Evolutionary conservation across 352 stramenopile genomes (phyloP).

Genomic region (Globisporangium paddicum): DNA sequence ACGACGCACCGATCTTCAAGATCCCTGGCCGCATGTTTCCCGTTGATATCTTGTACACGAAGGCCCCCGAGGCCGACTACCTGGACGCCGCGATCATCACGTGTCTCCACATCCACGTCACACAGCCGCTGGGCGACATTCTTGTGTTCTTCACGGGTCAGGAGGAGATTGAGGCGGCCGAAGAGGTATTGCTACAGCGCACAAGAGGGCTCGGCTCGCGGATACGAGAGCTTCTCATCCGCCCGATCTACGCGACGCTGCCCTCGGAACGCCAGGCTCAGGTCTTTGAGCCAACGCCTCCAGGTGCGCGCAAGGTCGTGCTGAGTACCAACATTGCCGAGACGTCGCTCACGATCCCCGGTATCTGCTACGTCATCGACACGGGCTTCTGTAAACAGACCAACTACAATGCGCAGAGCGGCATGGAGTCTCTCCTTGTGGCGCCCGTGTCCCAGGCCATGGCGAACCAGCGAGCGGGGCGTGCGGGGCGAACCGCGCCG

Average conservation of each 20-base stretch:
- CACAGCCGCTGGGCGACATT: slow-evolving; percentile 96
- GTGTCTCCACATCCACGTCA: slow-evolving; percentile 98
- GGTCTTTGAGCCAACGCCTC: slow-evolving; percentile 98
- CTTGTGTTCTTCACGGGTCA: slow-evolving; percentile 99
- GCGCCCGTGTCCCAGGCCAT: slow-evolving; percentile 97
- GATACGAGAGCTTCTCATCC: slow-evolving; percentile 98
- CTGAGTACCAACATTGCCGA: slow-evolving; percentile 99
- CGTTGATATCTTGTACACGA: slow-evolving; percentile 98
- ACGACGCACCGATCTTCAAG: slow-evolving; percentile 98
- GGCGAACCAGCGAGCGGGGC: slow-evolving; percentile 94
- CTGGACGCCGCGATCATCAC: slow-evolving; percentile 98
- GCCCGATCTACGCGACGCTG: slow-evolving; percentile 98
- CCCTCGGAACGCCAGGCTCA: slow-evolving; percentile 98
- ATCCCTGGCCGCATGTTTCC: slow-evolving; percentile 96
- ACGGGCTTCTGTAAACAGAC: slow-evolving; percentile 99
- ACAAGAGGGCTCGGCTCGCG: slow-evolving; percentile 92
- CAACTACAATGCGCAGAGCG: slow-evolving; percentile 97
- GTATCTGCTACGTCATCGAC: slow-evolving; percentile 99
- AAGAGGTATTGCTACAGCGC: slow-evolving; percentile 94
- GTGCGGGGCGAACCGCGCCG: slow-evolving; percentile 94
- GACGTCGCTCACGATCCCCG: slow-evolving; percentile 98
- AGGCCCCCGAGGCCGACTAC: slow-evolving; percentile 98
- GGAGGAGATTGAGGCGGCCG: slow-evolving; percentile 98
- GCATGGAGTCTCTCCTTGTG: slow-evolving; percentile 99
- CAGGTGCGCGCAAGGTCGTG: slow-evolving; percentile 96